A percentile compares a stretch with the other conserved stretches of the same genome.
phyloP scores from a whole-genome alignment of 139 green algal species.

The Yamagishiella unicocca region DNA sequence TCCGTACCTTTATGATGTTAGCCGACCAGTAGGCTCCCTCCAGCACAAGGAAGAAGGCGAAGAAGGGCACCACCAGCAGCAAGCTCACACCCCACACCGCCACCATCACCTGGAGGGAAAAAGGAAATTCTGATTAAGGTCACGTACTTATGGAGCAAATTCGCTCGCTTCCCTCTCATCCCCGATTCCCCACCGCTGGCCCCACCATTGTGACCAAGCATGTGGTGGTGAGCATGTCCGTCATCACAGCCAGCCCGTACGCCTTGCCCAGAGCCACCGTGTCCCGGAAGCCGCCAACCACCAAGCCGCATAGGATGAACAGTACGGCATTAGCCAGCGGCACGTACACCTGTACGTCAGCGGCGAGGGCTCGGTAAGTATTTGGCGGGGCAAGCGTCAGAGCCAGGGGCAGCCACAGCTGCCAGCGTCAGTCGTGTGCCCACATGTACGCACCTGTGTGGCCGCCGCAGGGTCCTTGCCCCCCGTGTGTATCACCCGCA shows the following conservation, averaged over 20 bases:
- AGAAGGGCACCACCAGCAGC: slow-evolving; percentile 29
- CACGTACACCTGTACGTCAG: slow-evolving; percentile 51
- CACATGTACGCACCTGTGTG: slow-evolving; percentile 14
- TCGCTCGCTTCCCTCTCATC: no score
- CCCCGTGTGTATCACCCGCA: slow-evolving; percentile 29
- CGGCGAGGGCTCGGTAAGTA: no score
- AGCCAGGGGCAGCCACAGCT: no score
- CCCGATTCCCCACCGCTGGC: not conserved
- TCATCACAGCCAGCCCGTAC: slow-evolving; percentile 43
- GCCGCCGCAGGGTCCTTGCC: not conserved
- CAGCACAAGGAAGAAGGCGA: slow-evolving; percentile 18
- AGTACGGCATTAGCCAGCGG: slow-evolving; percentile 46
- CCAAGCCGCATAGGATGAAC: slow-evolving; percentile 34
- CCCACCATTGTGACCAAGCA: slow-evolving; percentile 24
- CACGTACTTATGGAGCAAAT: no score
- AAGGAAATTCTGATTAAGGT: no score
- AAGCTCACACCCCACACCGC: slow-evolving; percentile 32
- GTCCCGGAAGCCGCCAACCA: slow-evolving; percentile 47
- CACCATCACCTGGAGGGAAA: slow-evolving; percentile 45
- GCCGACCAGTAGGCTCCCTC: slow-evolving; percentile 37
- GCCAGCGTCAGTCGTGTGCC: no score
- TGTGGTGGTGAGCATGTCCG: slow-evolving; percentile 50
- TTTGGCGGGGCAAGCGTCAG: no score
- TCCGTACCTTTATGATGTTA: slow-evolving; percentile 53
- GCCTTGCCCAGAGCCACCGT: slow-evolving; percentile 42